Percentiles rank a stretch among this genome's conserved stretches.
phyloP scores from a whole-genome alignment of 495 filamentous ascomycete genomes.

The Cenococcum geophilum region DNA sequence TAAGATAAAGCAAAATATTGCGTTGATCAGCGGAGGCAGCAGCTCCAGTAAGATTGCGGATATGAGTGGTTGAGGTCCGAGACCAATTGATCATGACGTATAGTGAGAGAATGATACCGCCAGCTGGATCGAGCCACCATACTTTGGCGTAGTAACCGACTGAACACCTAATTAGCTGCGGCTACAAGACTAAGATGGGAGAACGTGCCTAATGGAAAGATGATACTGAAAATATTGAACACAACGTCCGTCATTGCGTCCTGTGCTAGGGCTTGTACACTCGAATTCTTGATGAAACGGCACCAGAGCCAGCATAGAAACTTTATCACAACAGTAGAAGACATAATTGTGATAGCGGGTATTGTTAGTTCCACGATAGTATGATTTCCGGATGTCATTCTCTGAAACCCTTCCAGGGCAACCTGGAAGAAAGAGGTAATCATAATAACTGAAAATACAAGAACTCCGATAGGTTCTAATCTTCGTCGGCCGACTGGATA shows the following conservation, averaged over 20 bases:
- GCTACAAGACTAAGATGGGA: constrained; percentile 7
- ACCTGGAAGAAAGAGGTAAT: constrained; percentile 85
- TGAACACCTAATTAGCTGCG: neutral
- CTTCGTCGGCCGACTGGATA: constrained; percentile 76
- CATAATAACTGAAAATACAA: constrained; percentile 52
- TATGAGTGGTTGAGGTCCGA: constrained; percentile 66
- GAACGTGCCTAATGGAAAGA: constrained; percentile 63
- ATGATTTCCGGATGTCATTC: constrained; percentile 58
- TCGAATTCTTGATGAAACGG: constrained; percentile 78
- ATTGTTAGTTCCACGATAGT: constrained; percentile 64
- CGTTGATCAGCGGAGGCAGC: constrained; percentile 73
- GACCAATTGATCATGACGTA: constrained; percentile 87
- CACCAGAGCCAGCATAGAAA: constrained; percentile 85
- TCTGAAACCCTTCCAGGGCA: constrained; percentile 61
- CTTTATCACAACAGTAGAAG: constrained; percentile 75
- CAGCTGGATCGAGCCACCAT: constrained; percentile 84
- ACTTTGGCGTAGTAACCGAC: constrained; percentile 69
- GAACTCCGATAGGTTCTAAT: constrained; percentile 50
- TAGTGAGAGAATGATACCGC: constrained; percentile 71
- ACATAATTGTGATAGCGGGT: constrained; percentile 77
- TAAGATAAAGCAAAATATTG: constrained; percentile 82
- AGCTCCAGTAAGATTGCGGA: constrained; percentile 74
- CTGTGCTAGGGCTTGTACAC: constrained; percentile 75
- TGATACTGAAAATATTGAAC: constrained; percentile 88
- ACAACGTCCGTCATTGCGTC: constrained; percentile 68